phyloP scores from a whole-genome alignment of 78 protist genomes.

The Guillardia theta region DNA sequence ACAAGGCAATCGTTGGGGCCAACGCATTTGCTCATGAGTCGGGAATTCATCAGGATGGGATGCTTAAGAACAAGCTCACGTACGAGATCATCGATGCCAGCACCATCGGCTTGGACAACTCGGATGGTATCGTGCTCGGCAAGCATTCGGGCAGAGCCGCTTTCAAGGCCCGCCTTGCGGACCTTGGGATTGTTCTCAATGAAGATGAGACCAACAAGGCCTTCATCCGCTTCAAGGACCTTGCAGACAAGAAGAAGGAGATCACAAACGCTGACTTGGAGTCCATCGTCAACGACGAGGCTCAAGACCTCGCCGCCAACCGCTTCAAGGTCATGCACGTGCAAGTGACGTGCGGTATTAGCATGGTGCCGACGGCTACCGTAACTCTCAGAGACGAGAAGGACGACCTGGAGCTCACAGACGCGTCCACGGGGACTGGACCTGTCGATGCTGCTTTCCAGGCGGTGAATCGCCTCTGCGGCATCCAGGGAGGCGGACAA shows the following conservation, averaged over 20 bases:
- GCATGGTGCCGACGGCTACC: not conserved
- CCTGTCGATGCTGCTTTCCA: constrained; percentile 61
- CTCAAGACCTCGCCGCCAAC: not conserved
- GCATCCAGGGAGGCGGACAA: not conserved
- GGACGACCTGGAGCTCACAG: not conserved
- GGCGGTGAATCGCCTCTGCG: constrained; percentile 39
- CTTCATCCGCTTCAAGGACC: constrained; percentile 47
- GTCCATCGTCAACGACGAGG: constrained; percentile 50
- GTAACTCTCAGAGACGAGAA: not conserved
- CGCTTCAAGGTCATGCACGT: constrained; percentile 38
- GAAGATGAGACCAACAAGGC: constrained; percentile 1
- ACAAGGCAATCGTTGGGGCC: constrained; percentile 71
- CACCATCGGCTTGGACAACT: constrained; percentile 44
- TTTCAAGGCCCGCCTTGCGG: not conserved
- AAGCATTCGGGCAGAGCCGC: constrained; percentile 52
- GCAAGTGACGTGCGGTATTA: constrained; percentile 8
- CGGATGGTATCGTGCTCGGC: constrained; percentile 51
- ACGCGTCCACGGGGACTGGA: constrained; percentile 49
- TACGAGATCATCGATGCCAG: constrained; percentile 58
- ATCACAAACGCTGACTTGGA: constrained; percentile 51
- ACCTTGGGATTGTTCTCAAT: constrained; percentile 26
- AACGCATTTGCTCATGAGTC: constrained; percentile 76
- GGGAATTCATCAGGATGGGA: constrained; percentile 70
- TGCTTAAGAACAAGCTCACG: constrained; percentile 54
- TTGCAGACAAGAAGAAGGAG: constrained; percentile 60